Evolutionary conservation across 2,329 filamentous ascomycete genomes (phyloP).

Genomic region (Exutisphaerella laricina): DNA sequence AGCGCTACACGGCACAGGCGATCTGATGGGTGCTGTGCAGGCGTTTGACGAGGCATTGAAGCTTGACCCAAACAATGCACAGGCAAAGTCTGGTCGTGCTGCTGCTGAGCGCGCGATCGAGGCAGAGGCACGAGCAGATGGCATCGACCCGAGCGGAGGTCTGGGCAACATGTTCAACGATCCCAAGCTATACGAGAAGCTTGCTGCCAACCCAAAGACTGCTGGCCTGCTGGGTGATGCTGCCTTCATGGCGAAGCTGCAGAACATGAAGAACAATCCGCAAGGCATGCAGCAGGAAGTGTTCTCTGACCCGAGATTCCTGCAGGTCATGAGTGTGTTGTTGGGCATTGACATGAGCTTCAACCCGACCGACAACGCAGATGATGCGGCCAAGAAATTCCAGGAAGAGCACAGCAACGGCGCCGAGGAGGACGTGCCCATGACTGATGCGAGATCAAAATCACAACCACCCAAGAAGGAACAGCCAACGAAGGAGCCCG

Average conservation of each 20-base stretch:
- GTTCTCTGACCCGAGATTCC: conserved; percentile 73
- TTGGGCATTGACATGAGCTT: conserved; percentile 91
- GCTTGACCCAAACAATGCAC: conserved; percentile 83
- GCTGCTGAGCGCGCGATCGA: conserved; percentile 86
- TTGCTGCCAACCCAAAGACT: conserved; percentile 93
- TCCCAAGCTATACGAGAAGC: conserved; percentile 81
- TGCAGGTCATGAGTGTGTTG: conserved; percentile 88
- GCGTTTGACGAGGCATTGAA: conserved; percentile 94
- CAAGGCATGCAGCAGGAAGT: conserved; percentile 73
- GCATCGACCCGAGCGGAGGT: conserved; percentile 64
- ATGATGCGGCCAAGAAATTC: conserved; percentile 43
- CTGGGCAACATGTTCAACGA: conserved; percentile 94
- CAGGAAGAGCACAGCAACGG: conserved; percentile 58
- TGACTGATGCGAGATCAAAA: conserved; percentile 72
- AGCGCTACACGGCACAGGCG: conserved; percentile 79
- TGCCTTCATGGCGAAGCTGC: conserved; percentile 84
- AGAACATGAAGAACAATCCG: conserved; percentile 75
- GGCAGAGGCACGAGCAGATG: conserved; percentile 61
- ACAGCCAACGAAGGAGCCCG: conserved; percentile 56
- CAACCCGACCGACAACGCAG: conserved; percentile 46
- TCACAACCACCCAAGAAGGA: conserved; percentile 37
- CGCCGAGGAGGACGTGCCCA: conserved; percentile 66
- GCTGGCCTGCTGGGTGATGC: conserved; percentile 71
- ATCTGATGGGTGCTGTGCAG: conserved; percentile 77
- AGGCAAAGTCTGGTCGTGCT: conserved; percentile 81